Evolutionary conservation across 2,329 filamentous ascomycete species (phyloP), one percentile per base, ranked within the genome.

Genomic region (Penicillium sp.): DNA sequence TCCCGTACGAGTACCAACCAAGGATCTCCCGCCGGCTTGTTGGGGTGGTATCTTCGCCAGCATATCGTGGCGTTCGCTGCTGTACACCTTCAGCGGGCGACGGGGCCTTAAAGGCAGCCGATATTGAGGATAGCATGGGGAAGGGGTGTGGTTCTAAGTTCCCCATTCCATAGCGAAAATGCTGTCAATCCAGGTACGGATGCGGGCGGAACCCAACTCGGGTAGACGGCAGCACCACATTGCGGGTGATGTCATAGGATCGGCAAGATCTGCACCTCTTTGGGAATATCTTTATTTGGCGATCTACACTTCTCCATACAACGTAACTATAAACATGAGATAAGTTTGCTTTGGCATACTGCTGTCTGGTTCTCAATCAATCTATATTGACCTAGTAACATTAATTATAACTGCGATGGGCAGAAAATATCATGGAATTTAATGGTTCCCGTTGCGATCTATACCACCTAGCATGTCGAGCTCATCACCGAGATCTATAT

Each of bases 1-100:
- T 96, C 23, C 88, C 89, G 73, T 97, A 96, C 68, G 87, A 86
- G 73, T 96, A 97, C 89, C 93, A 97, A 64, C 91, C 92, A 39
- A 84, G 78, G 55, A 96, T 82, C 80, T 97, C 92, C 70, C 88
- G 90, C 60, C 74, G 75, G 69, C 87, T 93, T 8, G 92, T 96
- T 54, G 88, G 82, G 18, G 90, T 83, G n/a, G 85, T 89, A 72
- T 97, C 92, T 70, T 96, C 90, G 61, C 89, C 90, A 8, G 79
- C 79, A 72, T 95, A 96, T 51, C 83, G 80, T 53, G 83, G 77
- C 19, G 68, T 61, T 40, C 70, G 67, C 38, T 64, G 62, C 38
- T 57, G 64, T 47, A 57, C 53, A 27, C 56, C 64, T 43, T 61
- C 62, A 7, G 56, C 44, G 7, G 60, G 51, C 34, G 63, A 34